These are phyloP conservation scores for Wickerhamiella australiensis DNA, from an alignment of 805 yeast genomes.

Conservation along the genomic window DNA sequence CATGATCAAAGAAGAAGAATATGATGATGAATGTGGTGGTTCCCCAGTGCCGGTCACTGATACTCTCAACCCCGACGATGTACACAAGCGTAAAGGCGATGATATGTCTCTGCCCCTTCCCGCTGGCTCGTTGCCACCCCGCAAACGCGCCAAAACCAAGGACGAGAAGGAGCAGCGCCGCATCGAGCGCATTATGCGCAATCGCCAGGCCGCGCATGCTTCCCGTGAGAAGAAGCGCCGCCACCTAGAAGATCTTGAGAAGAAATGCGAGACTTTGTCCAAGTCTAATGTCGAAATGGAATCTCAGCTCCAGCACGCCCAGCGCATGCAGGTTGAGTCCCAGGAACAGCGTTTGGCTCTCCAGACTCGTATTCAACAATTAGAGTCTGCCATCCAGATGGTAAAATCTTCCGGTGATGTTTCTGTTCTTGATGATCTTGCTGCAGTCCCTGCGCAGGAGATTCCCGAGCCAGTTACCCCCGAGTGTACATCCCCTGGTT, in stretches of 20 bases:
- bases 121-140: slow-evolving; percentile 60
- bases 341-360: slow-evolving; percentile 13
- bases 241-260: slow-evolving; percentile 77
- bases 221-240: slow-evolving; percentile 91
- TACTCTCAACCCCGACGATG: background rate
- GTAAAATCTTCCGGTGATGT: slow-evolving; percentile 21
- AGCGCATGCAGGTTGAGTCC: slow-evolving; percentile 15
- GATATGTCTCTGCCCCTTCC: slow-evolving; percentile 25
- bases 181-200: slow-evolving; percentile 81
- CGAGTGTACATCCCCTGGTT: slow-evolving; percentile 14
- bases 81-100: background rate
- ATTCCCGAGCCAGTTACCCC: background rate
- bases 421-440: slow-evolving; percentile 13
- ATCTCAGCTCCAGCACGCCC: slow-evolving; percentile 15
- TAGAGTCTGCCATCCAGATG: slow-evolving; percentile 19
- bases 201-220: slow-evolving; percentile 95
- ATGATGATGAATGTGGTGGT: background rate
- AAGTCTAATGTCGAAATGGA: slow-evolving; percentile 23
- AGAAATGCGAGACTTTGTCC: slow-evolving; percentile 30
- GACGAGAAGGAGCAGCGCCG: slow-evolving; percentile 97
- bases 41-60: slow-evolving; percentile 2
- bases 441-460: background rate
- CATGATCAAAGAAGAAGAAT: background rate
- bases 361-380: slow-evolving; percentile 19
- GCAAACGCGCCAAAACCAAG: slow-evolving; percentile 91